Conservation (phyloP, 2,329 filamentous ascomycete genomes). For the Diaporthe vaccinii region DNA sequence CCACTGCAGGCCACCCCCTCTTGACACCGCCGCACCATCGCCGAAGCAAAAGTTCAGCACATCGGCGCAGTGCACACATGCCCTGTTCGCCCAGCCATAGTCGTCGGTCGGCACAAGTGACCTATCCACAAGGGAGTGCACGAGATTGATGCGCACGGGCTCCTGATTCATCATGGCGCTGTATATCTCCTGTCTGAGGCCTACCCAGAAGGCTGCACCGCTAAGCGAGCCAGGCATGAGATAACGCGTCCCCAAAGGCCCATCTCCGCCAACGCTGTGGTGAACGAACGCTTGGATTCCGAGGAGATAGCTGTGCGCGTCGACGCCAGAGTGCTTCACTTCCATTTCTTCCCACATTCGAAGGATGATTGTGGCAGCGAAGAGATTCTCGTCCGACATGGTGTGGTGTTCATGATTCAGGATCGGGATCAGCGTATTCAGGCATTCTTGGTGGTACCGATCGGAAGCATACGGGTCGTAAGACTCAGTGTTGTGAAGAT, state of each 20-base stretch:
- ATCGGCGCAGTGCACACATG: constrained; percentile 73
- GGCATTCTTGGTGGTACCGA: constrained; percentile 66
- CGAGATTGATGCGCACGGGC: constrained; percentile 63
- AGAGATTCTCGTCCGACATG: constrained; percentile 63
- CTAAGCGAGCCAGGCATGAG: constrained; percentile 58
- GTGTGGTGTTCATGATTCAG: constrained; percentile 55
- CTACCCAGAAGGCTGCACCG: constrained; percentile 70
- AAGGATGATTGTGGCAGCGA: constrained; percentile 69
- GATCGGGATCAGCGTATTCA: constrained; percentile 62
- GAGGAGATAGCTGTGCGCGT: constrained; percentile 61
- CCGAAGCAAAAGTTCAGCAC: constrained; percentile 74
- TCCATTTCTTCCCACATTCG: constrained; percentile 70
- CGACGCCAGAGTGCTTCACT: constrained; percentile 57
- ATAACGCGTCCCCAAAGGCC: constrained; percentile 50
- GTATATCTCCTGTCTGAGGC: constrained; percentile 71
- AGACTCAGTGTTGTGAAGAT: constrained; percentile 62
- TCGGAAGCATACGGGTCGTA: constrained; percentile 65
- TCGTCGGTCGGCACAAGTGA: constrained; percentile 63
- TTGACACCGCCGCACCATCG: constrained; percentile 44
- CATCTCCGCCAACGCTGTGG: constrained; percentile 43
- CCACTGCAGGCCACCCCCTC: constrained; percentile 47
- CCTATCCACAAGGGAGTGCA: constrained; percentile 65
- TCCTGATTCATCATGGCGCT: constrained; percentile 64
- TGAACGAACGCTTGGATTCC: constrained; percentile 63
- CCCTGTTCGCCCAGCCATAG: constrained; percentile 71